Percentiles rank a stretch among this genome's conserved stretches.
phyloP scores from a whole-genome alignment of 768 basidiomycete genomes.

The Coprinopsis marcescibilis region DNA sequence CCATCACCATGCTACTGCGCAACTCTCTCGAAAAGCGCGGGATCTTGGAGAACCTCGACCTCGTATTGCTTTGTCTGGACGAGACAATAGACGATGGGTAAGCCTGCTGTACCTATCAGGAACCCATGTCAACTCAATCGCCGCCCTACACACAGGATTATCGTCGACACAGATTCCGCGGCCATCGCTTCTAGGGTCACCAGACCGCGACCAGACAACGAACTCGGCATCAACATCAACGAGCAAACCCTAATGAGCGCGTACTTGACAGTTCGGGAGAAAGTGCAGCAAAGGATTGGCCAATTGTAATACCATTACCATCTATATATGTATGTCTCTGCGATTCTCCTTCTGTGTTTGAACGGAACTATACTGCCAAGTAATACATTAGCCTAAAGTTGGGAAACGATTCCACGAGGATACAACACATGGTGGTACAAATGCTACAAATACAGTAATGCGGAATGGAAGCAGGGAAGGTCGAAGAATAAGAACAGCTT shows the following conservation, averaged over 20 bases:
- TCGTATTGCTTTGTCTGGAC: slow-evolving; percentile 88
- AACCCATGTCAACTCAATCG: neutral
- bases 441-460: too few species aligned
- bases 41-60: slow-evolving; percentile 89
- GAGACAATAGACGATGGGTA: slow-evolving; percentile 99
- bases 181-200: slow-evolving; percentile 96
- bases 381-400: too few species aligned
- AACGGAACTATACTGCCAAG: too few species aligned
- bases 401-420: too few species aligned
- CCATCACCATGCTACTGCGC: slow-evolving; percentile 76
- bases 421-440: too few species aligned
- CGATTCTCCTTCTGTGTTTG: neutral
- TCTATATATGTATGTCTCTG: neutral
- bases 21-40: slow-evolving; percentile 94
- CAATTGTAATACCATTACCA: slow-evolving; percentile 46
- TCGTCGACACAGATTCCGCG: slow-evolving; percentile 92
- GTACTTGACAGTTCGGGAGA: slow-evolving; percentile 84
- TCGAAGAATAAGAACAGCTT: too few species aligned
- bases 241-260: slow-evolving; percentile 94
- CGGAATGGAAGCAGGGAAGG: too few species aligned
- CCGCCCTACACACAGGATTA: slow-evolving; percentile 53
- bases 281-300: slow-evolving; percentile 77
- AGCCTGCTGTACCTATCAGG: slow-evolving; percentile 17
- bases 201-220: slow-evolving; percentile 86
- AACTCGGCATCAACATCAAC: slow-evolving; percentile 75